Percentiles rank a stretch among this genome's conserved stretches.
Evolutionary conservation across 345 rosid genomes (phyloP).

Genomic region (Aquilaria malaccensis): DNA sequence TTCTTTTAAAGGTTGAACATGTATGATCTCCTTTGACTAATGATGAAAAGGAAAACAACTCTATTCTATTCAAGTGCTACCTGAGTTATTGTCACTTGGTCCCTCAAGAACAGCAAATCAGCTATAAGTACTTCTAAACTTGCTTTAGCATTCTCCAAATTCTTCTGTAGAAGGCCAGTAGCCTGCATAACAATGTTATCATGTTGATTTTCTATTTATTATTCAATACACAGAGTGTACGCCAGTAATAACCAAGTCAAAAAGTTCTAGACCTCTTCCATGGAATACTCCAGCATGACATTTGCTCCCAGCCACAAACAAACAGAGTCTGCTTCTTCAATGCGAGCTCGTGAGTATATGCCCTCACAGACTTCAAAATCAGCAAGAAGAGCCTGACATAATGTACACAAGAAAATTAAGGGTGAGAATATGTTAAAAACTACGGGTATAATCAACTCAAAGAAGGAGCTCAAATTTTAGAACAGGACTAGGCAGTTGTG

Average conservation of each 20-base stretch:
- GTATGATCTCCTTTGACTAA: neutral
- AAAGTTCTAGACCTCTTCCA: constrained; percentile 55
- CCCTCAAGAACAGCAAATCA: constrained; percentile 88
- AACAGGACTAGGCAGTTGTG: no score
- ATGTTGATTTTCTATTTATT: constrained; percentile 18
- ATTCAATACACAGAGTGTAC: constrained; percentile 10
- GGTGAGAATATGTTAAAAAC: neutral
- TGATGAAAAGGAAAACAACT: neutral
- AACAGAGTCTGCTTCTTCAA: constrained; percentile 67
- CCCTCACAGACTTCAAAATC: constrained; percentile 98
- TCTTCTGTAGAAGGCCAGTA: constrained; percentile 61
- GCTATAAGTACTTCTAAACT: constrained; percentile 85
- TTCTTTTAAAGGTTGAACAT: neutral
- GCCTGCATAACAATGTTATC: constrained; percentile 43
- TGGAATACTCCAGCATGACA: constrained; percentile 95
- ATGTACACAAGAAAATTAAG: neutral
- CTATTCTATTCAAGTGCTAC: constrained; percentile 23
- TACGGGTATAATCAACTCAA: no score
- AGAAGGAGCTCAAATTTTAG: no score
- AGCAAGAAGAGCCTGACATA: constrained; percentile 54
- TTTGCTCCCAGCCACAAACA: constrained; percentile 96
- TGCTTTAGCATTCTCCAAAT: constrained; percentile 90
- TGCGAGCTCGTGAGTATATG: constrained; percentile 71
- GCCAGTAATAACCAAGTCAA: constrained; percentile 6
- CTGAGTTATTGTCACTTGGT: constrained; percentile 96